These are phyloP conservation scores for Dimargaris cristalligena DNA, from an alignment of 192 early-diverging fungal genomes.

Conservation along the genomic window DNA sequence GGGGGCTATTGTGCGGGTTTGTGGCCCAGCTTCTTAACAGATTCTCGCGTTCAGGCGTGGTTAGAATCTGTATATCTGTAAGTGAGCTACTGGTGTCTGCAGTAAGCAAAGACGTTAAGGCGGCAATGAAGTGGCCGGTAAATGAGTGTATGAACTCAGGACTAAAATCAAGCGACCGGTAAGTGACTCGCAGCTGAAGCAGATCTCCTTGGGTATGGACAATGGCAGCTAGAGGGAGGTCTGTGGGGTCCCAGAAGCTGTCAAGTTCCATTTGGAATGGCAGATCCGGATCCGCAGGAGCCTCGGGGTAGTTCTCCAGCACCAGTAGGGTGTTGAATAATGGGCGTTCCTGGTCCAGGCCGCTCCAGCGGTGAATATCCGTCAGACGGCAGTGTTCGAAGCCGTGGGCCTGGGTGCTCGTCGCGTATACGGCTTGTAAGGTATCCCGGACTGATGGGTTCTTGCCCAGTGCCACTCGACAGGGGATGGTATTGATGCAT, in stretches of 20 bases:
- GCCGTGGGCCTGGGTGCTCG: not conserved
- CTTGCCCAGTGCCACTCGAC: not conserved
- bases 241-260: not conserved
- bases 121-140: not conserved
- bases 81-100: not conserved
- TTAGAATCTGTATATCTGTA: not conserved
- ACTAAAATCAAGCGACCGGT: not conserved
- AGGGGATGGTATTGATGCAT: slow-evolving; percentile 10
- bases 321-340: not conserved
- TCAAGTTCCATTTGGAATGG: not conserved
- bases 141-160: not conserved
- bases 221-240: not conserved
- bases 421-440: not conserved
- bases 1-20: not conserved
- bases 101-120: not conserved
- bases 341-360: not conserved
- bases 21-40: not conserved
- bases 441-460: not conserved
- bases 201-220: not conserved
- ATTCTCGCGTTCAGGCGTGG: not conserved
- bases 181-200: not conserved
- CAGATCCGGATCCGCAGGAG: not conserved
- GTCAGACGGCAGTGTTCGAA: slow-evolving; percentile 2
- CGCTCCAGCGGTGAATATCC: slow-evolving; percentile 1
- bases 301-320: not conserved